Conservation (phyloP, 2,329 filamentous ascomycete species). For the Verticillium nubilum region DNA sequence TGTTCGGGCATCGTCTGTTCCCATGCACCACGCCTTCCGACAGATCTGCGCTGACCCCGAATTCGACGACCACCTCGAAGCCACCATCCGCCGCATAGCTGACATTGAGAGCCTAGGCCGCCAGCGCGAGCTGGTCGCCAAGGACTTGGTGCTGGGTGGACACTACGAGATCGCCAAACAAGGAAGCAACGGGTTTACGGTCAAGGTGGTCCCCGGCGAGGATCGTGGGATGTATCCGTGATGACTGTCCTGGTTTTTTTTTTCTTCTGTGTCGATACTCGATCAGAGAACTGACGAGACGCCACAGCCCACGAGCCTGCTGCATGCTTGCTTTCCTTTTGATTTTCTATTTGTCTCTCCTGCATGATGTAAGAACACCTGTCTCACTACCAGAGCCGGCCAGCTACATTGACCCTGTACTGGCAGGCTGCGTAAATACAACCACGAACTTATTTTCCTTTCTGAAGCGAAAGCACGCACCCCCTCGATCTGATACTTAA, state of each 20-base stretch:
- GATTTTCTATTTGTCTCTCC: neutral
- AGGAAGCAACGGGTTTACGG: conserved; percentile 30
- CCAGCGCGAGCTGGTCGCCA: conserved; percentile 92
- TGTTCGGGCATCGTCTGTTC: conserved; percentile 88
- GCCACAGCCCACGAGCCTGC: neutral
- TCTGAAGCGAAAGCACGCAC: neutral
- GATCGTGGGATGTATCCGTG: conserved; percentile 15
- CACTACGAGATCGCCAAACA: conserved; percentile 61
- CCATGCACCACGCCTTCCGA: conserved; percentile 90
- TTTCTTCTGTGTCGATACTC: neutral
- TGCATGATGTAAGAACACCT: neutral
- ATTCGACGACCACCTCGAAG: conserved; percentile 47
- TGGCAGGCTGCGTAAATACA: neutral
- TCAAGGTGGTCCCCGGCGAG: conserved; percentile 37
- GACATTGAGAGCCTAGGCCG: conserved; percentile 90
- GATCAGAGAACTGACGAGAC: neutral
- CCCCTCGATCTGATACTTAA: no score
- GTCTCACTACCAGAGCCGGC: neutral
- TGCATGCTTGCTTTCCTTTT: neutral
- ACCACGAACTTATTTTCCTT: neutral
- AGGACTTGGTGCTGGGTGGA: conserved; percentile 83
- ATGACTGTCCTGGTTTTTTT: no score
- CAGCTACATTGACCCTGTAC: neutral
- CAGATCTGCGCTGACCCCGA: conserved; percentile 66
- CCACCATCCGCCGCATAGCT: conserved; percentile 62